A percentile compares a stretch with the other conserved stretches of the same genome.
phyloP scores from a whole-genome alignment of 306 rosid genomes.

The Prunus armeniaca region DNA sequence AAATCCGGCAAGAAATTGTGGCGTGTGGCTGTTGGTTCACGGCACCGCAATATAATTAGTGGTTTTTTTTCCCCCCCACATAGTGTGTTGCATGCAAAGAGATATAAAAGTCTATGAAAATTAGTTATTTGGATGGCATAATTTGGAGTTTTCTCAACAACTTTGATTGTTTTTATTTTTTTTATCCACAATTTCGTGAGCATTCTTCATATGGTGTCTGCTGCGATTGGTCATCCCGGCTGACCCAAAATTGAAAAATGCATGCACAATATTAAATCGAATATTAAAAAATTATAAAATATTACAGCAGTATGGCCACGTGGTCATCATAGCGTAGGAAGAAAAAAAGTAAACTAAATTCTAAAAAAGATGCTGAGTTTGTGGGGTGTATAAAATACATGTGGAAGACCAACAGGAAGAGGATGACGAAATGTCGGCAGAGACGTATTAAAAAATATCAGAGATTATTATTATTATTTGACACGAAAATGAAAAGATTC shows the following conservation, averaged over 20 bases:
- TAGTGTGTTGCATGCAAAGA: background rate
- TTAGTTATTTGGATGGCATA: constrained; percentile 3
- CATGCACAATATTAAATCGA: background rate
- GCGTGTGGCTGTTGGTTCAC: constrained; percentile 26
- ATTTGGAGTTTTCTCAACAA: background rate
- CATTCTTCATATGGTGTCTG: background rate
- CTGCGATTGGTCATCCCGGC: background rate
- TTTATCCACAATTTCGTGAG: constrained; percentile 21
- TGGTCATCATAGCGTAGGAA: background rate
- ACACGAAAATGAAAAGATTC: constrained; percentile 7
- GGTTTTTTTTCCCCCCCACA: too few species aligned
- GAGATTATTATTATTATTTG: constrained; percentile 17
- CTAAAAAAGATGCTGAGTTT: background rate
- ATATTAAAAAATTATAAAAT: too few species aligned
- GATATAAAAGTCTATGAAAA: constrained; percentile 4
- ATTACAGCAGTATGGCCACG: accelerated
- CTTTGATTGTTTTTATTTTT: background rate
- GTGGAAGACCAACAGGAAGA: background rate
- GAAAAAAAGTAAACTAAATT: background rate
- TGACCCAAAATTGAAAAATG: background rate
- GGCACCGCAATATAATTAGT: background rate
- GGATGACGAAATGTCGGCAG: constrained; percentile 29
- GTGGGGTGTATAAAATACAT: background rate
- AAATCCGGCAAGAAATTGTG: constrained; percentile 23
- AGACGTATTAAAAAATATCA: background rate